Evolutionary conservation across 148 eudicot species (phyloP).

Genomic region (Chenopodium album): DNA sequence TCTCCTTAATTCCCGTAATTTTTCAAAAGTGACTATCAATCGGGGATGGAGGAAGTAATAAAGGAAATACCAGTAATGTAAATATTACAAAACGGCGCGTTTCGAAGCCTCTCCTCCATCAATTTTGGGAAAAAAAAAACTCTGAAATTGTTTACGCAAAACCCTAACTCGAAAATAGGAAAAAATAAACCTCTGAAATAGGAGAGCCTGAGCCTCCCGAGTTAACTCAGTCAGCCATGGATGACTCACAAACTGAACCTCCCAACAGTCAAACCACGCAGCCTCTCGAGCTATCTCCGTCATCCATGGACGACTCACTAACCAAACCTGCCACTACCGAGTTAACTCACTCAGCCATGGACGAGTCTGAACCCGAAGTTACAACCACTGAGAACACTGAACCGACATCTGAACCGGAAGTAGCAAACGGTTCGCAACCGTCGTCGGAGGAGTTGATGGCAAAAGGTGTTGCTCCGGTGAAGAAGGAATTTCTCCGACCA

Average conservation of each 20-base stretch:
- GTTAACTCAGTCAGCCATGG: conserved; percentile 11
- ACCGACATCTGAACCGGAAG: neutral
- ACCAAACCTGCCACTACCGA: neutral
- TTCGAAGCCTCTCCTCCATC: too few species aligned
- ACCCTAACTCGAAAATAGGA: conserved; percentile 21
- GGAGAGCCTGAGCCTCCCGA: neutral
- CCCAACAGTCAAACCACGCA: neutral
- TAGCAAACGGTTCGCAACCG: neutral
- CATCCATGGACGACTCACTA: too few species aligned
- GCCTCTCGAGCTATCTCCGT: neutral
- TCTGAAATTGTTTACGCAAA: neutral
- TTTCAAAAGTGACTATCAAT: too few species aligned
- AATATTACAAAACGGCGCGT: too few species aligned
- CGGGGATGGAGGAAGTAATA: too few species aligned
- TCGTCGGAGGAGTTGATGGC: conserved; percentile 69
- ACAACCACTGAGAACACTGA: neutral
- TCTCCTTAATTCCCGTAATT: too few species aligned
- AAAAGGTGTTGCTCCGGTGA: conserved; percentile 83
- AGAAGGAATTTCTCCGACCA: conserved; percentile 63
- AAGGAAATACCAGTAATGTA: too few species aligned
- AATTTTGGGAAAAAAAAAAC: too few species aligned
- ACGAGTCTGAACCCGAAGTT: conserved; percentile 15
- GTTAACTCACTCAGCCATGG: conserved; percentile 10
- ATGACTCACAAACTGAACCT: conserved; percentile 15
- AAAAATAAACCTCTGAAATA: conserved; percentile 10